Percentiles rank a stretch among this genome's conserved stretches.
Evolutionary conservation across 2,329 filamentous ascomycete genomes (phyloP).

Genomic region (Furcasterigmium sp.): DNA sequence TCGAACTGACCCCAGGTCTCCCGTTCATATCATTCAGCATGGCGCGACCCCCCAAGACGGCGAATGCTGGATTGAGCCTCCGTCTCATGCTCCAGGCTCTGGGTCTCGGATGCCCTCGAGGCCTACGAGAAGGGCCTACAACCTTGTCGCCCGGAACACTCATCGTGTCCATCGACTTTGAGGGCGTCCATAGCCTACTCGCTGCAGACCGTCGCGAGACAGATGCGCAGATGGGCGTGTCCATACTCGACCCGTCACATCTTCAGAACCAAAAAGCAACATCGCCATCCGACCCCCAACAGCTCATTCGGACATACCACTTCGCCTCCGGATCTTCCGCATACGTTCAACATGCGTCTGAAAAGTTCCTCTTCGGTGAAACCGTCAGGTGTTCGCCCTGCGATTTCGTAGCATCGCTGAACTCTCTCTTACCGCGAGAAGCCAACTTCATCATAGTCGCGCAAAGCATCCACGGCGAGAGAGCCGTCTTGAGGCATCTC

Average conservation of each 20-base stretch:
- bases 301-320: background rate
- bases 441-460: background rate
- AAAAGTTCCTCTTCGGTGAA: background rate
- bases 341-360: background rate
- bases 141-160: background rate
- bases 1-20: too few relatives aligned
- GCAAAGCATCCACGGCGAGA: background rate
- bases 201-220: background rate
- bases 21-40: too few relatives aligned
- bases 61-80: background rate
- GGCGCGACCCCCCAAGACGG: too few relatives aligned
- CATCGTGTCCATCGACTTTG: slow-evolving; percentile 1
- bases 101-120: background rate
- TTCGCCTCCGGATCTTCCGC: background rate
- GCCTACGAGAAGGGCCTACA: background rate
- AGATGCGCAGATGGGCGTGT: background rate
- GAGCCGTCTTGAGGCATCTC: background rate
- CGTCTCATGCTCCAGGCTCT: background rate
- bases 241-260: background rate
- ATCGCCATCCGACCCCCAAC: background rate
- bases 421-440: background rate
- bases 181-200: background rate
- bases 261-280: background rate
- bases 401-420: background rate
- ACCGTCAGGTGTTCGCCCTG: background rate